Percentiles rank a stretch among this genome's conserved stretches.
phyloP scores from a whole-genome alignment of 176 grass and related monocot genomes.

The Oryza rufipogon region DNA sequence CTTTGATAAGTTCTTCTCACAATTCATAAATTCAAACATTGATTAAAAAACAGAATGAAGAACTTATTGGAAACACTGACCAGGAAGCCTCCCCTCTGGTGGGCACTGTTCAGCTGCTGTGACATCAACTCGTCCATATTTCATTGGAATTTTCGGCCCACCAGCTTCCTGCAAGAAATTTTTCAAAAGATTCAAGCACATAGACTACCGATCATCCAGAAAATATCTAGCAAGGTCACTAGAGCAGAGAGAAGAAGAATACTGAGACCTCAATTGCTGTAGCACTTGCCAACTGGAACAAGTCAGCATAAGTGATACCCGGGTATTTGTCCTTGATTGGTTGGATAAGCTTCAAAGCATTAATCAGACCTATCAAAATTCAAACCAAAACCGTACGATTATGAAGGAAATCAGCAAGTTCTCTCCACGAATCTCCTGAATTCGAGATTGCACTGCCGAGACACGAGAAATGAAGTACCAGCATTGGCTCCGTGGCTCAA shows the following conservation, averaged over 20 bases:
- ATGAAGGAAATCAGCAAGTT: background rate
- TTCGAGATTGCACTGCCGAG: background rate
- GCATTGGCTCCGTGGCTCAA: constrained; percentile 94
- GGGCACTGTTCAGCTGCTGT: constrained; percentile 84
- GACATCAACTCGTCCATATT: constrained; percentile 86
- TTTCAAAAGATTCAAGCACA: constrained; percentile 3
- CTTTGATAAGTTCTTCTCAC: constrained; percentile 17
- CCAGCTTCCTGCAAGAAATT: constrained; percentile 76
- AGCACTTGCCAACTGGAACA: constrained; percentile 97
- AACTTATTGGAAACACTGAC: constrained; percentile 44
- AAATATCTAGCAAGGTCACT: constrained; percentile 3
- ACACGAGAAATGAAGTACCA: constrained; percentile 44
- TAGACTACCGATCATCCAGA: background rate
- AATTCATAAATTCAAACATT: background rate
- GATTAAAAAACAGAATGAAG: constrained; percentile 5
- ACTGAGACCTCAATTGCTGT: constrained; percentile 84
- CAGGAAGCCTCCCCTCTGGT: constrained; percentile 87
- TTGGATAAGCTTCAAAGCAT: constrained; percentile 82
- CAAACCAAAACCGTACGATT: background rate
- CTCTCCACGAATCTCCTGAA: background rate
- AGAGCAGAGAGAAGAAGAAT: constrained; percentile 40
- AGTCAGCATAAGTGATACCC: constrained; percentile 76
- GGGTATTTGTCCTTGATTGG: constrained; percentile 93
- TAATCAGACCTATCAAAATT: constrained; percentile 61
- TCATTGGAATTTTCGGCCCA: constrained; percentile 91